Evolutionary conservation across 805 yeast species (phyloP), one percentile per base, ranked within the genome.

Genomic region (Jamesozyma gamospora): DNA sequence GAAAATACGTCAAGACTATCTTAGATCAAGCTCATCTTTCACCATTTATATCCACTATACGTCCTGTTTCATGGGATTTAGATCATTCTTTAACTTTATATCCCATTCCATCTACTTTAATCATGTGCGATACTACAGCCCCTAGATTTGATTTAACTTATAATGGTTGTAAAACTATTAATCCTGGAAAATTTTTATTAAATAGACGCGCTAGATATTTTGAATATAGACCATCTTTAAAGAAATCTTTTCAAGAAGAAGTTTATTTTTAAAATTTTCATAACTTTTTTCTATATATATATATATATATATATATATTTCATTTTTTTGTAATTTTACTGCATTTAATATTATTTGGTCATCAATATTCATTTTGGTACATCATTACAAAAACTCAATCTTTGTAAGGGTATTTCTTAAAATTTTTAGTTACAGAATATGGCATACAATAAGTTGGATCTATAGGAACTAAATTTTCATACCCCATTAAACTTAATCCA

Each of bases 371-470:
- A 6, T 21, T 21, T 6, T 21, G 8, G 8, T 21, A 21, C 8
- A 21, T 21, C 8, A 21, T 21, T 21, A 21, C 24, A 21, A 21
- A 21, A 21, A 6, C 24, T 6, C 9, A 14, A 19, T 24, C 10
- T 28, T 38, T 26, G 34, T 61, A 58, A 18, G 68, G 66, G 58
- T 66, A 66, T 43, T 56, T 56, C 43, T 49, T 56, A 35, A 69
- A 56, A 13, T 51, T 60, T n/a, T 40, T 32, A 17, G 69, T 64
- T 2, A 65, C 51, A 1, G 50, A 47, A 10, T 43, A 44, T 3
- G 96, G 95, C 69, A 92, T 69, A 54, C 97, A 90, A 58, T 85
- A 88, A 4, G 79, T 70, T 0, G 99, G 96, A 58, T 87, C 90
- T 8, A 92, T 74, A 4, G 68, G 65, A n/a, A 61, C 69, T 21